Conservation (phyloP, 768 basidiomycete genomes). For the Candolleomyces aberdarensis region DNA sequence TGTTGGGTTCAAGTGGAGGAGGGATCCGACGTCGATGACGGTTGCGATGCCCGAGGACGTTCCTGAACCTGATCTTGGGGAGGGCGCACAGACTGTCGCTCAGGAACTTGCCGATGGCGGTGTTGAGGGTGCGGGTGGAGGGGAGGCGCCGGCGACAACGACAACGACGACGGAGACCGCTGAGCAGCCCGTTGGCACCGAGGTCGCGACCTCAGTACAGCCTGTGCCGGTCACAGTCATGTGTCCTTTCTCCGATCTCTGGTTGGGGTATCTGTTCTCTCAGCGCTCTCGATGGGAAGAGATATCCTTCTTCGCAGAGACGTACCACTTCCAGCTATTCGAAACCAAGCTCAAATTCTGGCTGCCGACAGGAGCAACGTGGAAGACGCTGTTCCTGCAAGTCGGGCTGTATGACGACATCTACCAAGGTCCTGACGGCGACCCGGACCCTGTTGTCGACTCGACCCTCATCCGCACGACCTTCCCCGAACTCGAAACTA, state of each 20-base stretch:
- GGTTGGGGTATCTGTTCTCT: neutral
- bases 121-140: too few relatives aligned
- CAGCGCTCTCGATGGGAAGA: neutral
- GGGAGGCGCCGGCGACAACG: too few relatives aligned
- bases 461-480: neutral
- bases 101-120: too few relatives aligned
- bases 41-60: neutral
- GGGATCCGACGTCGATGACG: neutral
- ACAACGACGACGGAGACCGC: too few relatives aligned
- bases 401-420: neutral
- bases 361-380: neutral
- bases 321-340: neutral
- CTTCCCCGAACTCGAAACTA: neutral
- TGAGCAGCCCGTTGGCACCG: too few relatives aligned
- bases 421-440: too few relatives aligned
- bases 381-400: neutral
- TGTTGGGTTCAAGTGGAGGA: neutral
- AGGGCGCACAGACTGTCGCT: too few relatives aligned
- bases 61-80: too few relatives aligned
- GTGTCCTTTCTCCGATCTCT: neutral
- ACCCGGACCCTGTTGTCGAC: neutral
- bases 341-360: neutral
- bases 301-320: neutral
- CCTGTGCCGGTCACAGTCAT: too few relatives aligned
- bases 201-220: too few relatives aligned